Evolutionary conservation across 257 asterid genomes (phyloP).

Genomic region (Henckelia pumila): DNA sequence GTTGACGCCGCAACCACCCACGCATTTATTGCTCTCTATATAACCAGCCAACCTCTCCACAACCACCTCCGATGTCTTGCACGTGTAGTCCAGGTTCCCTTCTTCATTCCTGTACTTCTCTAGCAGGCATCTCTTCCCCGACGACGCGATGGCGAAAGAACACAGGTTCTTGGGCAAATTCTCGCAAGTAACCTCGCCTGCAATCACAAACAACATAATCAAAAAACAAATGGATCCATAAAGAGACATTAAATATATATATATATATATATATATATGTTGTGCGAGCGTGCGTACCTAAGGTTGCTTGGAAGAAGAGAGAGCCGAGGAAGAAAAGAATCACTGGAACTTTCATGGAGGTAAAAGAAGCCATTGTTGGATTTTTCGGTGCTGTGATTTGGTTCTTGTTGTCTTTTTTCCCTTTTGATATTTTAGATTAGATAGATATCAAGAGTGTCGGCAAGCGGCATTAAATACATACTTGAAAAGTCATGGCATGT

Average conservation of each 20-base stretch:
- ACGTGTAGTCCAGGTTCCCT: conserved; percentile 38
- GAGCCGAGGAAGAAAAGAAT: conserved; percentile 39
- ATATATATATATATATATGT: too few relatives aligned
- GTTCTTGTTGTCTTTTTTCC: background rate
- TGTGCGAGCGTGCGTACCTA: conserved; percentile 34
- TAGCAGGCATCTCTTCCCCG: conserved; percentile 69
- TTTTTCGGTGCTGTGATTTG: conserved; percentile 2
- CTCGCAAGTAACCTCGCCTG: conserved; percentile 70
- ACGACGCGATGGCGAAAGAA: conserved; percentile 54
- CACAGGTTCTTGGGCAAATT: conserved; percentile 49
- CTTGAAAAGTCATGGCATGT: too few relatives aligned
- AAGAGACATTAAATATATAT: too few relatives aligned
- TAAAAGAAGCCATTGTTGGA: conserved; percentile 41
- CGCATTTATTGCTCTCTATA: conserved; percentile 62
- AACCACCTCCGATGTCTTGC: conserved; percentile 63
- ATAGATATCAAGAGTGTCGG: too few relatives aligned
- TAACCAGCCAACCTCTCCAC: conserved; percentile 47
- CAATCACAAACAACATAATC: too few relatives aligned
- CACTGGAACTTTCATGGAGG: conserved; percentile 41
- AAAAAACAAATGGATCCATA: too few relatives aligned
- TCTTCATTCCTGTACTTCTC: conserved; percentile 42
- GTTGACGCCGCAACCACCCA: conserved; percentile 60
- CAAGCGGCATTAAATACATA: too few relatives aligned
- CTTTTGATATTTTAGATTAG: too few relatives aligned
- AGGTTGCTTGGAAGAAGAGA: conserved; percentile 37